phyloP scores from a whole-genome alignment of 768 basidiomycete species.

The Tricholoma bakamatsutake region DNA sequence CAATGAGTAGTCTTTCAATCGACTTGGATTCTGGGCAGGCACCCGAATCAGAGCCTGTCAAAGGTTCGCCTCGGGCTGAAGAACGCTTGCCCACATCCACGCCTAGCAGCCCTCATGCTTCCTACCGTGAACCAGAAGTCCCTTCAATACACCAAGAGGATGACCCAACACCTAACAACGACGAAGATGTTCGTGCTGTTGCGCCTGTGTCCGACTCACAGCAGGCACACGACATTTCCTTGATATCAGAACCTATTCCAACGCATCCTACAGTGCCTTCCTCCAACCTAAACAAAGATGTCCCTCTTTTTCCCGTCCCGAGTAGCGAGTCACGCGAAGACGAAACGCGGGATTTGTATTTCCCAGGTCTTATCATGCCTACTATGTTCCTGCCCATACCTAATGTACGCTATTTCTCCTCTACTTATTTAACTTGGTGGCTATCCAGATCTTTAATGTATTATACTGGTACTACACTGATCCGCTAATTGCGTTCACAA shows the following conservation, averaged over 20 bases:
- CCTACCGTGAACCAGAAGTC: conserved; percentile 40
- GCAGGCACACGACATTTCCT: conserved; percentile 36
- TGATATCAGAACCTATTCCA: conserved; percentile 29
- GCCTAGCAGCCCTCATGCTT: conserved; percentile 23
- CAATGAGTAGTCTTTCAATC: background rate
- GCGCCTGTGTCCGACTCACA: conserved; percentile 23
- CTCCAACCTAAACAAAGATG: conserved; percentile 48
- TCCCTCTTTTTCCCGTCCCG: conserved; percentile 41
- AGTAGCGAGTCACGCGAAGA: conserved; percentile 46
- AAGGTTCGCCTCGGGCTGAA: background rate
- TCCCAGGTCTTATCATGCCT: conserved; percentile 64
- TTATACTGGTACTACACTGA: conserved; percentile 63
- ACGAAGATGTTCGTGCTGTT: conserved; percentile 31
- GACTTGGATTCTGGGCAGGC: background rate
- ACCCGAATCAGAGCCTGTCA: no score
- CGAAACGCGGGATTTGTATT: conserved; percentile 51
- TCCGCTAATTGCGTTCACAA: conserved; percentile 74
- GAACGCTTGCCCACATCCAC: conserved; percentile 1
- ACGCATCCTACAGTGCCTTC: conserved; percentile 22
- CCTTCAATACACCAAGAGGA: conserved; percentile 57
- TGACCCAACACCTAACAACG: conserved; percentile 23
- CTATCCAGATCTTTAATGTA: conserved; percentile 45
- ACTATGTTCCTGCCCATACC: conserved; percentile 88
- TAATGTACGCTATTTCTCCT: conserved; percentile 62
- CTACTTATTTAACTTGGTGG: conserved; percentile 47